Base-by-base conservation (phyloP, 305 asterid genomes). In the Solanum chacoense region DNA sequence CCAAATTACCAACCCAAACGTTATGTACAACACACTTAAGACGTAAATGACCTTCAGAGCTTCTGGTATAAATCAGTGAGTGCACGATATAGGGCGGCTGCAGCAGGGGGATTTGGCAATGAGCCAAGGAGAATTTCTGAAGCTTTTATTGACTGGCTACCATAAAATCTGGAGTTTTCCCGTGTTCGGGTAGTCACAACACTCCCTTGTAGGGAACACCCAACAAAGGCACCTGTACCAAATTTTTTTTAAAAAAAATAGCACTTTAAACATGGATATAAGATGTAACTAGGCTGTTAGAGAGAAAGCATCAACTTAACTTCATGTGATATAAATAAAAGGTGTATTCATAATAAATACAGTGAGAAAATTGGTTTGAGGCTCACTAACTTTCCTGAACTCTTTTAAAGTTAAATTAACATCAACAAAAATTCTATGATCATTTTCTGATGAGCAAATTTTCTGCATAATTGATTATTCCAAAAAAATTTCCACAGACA, bases 121-220 rank as follows among this genome's bases (percentile, higher is more conserved):
- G 98, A 93, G 45, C 99, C 98, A 75, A 93, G 94, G 80, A 97
- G 97, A 87, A 97, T 96, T 36, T 93, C 93, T 5, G 94, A 86
- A 50, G 99, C 98, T 78, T 77, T 89, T 79, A 96, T 88, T 2
- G 95, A 94, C 86, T 95, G 96, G 87, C 93, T 93, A 31, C 99
- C 99, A 40, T 97, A 97, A 88, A 97, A 97, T 89, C 96, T 93
- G 35, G 95, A 90, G 89, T 97, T 97, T 88, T 94, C 99, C 83
- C 91, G 92, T 42, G 89, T 89, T 7, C 98, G 99, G 69, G 98
- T 97, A 65, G 98, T 91, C 55, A 94, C 97, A 31, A 95, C 81
- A 74, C 99, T 97, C 86, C 99, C 98, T 93, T 95, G 98, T 14
- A 97, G 90, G 65, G 99, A 96, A 90, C 98, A 95, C 92, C 99